A percentile compares a stretch with the other conserved stretches of the same genome.
phyloP scores from a whole-genome alignment of 305 asterid species.

The Solanum hybrid region DNA sequence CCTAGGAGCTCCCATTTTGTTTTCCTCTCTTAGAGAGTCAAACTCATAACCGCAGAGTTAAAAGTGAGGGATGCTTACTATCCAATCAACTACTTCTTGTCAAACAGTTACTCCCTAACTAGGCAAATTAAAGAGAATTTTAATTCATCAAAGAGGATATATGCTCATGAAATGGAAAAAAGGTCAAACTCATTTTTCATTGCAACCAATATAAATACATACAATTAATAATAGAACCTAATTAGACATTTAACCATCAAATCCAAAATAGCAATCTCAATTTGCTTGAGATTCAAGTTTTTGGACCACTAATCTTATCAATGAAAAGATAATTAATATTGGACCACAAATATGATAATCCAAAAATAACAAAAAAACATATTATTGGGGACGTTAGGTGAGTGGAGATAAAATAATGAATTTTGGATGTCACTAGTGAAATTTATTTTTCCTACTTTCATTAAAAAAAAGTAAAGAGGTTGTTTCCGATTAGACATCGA shows the following conservation, averaged over 20 bases:
- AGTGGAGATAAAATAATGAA: neutral
- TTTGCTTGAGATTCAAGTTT: neutral
- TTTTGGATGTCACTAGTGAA: neutral
- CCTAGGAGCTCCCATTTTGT: neutral
- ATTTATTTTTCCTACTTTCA: neutral
- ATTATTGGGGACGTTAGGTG: neutral
- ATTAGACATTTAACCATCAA: neutral
- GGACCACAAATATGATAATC: neutral
- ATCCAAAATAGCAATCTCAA: neutral
- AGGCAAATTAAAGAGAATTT: neutral
- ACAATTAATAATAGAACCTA: neutral
- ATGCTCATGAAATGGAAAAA: neutral
- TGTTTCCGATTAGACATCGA: neutral
- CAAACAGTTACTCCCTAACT: too few species aligned
- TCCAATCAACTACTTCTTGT: neutral
- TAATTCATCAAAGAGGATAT: neutral
- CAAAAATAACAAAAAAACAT: neutral
- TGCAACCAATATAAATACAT: neutral
- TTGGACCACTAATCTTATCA: neutral
- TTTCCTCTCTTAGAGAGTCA: neutral
- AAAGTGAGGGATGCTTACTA: too few species aligned
- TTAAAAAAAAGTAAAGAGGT: neutral
- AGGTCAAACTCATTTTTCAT: neutral
- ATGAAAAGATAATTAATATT: neutral
- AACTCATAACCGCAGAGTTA: neutral